Evolutionary conservation across 768 basidiomycete species (phyloP).

Genomic region (Tephrocybe sp.): DNA sequence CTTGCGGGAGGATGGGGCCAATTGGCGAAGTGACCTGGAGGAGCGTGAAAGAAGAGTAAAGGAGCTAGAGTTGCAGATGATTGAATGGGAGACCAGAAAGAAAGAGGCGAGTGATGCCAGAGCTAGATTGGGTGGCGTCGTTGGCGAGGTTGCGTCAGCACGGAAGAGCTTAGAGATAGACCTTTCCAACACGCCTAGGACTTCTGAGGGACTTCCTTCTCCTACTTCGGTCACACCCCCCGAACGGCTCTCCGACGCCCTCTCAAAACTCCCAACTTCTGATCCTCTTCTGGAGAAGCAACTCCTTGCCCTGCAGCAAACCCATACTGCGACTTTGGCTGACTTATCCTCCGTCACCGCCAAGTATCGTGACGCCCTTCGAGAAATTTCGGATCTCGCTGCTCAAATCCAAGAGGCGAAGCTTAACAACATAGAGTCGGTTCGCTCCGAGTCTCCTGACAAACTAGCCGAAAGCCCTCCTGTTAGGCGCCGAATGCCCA

Average conservation of each 20-base stretch:
- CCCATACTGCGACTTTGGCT: conserved; percentile 74
- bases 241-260: conserved; percentile 26
- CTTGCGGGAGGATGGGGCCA: conserved; percentile 72
- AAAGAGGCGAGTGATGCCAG: conserved; percentile 68
- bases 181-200: conserved; percentile 25
- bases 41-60: conserved; percentile 74
- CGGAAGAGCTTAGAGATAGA: conserved; percentile 63
- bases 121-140: conserved; percentile 63
- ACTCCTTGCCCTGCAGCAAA: conserved; percentile 74
- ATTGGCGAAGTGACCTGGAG: conserved; percentile 84
- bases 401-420: conserved; percentile 89
- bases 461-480: conserved; percentile 36
- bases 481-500: conserved; percentile 53
- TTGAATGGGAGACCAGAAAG: conserved; percentile 74
- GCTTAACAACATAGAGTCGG: conserved; percentile 50
- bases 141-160: conserved; percentile 69
- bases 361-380: conserved; percentile 88
- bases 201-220: conserved; percentile 14
- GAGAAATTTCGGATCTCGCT: conserved; percentile 90
- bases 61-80: conserved; percentile 76
- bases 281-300: conserved; percentile 56
- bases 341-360: conserved; percentile 76
- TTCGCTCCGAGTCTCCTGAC: conserved; percentile 45
- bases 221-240: conserved; percentile 25
- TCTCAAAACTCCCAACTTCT: conserved; percentile 26